phyloP scores from a whole-genome alignment of 306 rosid genomes.

The Hippophae tibetana region DNA sequence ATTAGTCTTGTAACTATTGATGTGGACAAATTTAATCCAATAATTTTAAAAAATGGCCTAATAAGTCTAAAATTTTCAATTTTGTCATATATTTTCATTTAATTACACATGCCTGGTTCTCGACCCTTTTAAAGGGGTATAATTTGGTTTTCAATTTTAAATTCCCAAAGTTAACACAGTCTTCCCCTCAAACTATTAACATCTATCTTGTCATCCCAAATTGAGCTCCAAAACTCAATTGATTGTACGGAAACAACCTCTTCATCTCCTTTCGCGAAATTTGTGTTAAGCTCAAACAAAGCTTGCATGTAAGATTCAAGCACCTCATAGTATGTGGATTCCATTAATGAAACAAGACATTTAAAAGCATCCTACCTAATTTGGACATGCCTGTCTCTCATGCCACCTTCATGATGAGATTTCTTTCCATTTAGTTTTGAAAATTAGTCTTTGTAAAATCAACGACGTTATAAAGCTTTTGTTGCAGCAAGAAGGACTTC shows the following conservation, averaged over 20 bases:
- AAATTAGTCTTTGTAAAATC: constrained; percentile 28
- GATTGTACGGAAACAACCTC: constrained; percentile 29
- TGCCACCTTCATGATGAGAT: constrained; percentile 26
- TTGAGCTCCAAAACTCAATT: constrained; percentile 33
- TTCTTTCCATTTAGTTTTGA: constrained; percentile 27
- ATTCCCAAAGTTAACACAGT: constrained; percentile 15
- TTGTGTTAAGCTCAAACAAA: constrained; percentile 28
- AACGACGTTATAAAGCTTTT: constrained; percentile 26
- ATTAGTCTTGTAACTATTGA: no score
- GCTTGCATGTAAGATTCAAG: constrained; percentile 30
- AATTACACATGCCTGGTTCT: no score
- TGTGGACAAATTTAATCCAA: no score
- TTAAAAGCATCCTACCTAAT: constrained; percentile 30
- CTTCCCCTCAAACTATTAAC: constrained; percentile 18
- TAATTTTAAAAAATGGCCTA: no score
- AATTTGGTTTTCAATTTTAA: no score
- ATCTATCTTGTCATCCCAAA: constrained; percentile 30
- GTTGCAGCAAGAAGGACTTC: constrained; percentile 34
- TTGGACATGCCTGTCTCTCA: constrained; percentile 26
- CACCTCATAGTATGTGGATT: constrained; percentile 25
- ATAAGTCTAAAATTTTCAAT: no score
- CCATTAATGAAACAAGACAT: constrained; percentile 29
- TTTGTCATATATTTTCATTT: no score
- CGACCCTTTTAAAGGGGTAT: no score
- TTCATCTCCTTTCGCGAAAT: constrained; percentile 27